Base-by-base conservation (phyloP, 2,329 filamentous ascomycete genomes). In the Pyrenophora graminea region DNA sequence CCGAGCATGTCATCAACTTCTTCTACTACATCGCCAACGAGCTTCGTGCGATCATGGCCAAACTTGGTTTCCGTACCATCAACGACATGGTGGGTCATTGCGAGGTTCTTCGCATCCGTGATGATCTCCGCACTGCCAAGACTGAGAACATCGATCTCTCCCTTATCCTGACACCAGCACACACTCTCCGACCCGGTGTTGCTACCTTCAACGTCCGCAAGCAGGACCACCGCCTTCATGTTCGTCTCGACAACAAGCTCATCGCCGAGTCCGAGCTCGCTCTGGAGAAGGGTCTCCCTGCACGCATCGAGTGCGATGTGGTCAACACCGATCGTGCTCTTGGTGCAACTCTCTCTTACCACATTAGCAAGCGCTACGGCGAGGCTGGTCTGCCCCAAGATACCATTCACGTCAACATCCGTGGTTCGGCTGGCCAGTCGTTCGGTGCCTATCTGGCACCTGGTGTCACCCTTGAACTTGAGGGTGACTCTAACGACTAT, bases 21-120 rank as follows among this genome's bases (percentile, higher is more conserved):
- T 96, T 96, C 79, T 97, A 97, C 79, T 97, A 97, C 69, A 83
- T 97, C 45, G 89, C 93, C 63, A 97, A 97, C 70, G 93, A 97
- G 79, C 85, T 97, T 51, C 88, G 93, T 70, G 91, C 92, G 31
- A 96, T 97, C 76, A 97, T 97, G 93, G 92, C 93, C 43, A 91
- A 89, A 77, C 85, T 97, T 66, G 93, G 93, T 62, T 91, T 96
- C 84, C 87, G 93, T 60, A 96, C 90, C 54, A 88, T 97, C 72
- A 97, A 97, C 71, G 93, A 97, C 75, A 97, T 97, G 93, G 90
- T 97, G 67, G 93, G 93, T 17, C 91, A 88, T 61, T 93, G 90
- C 19, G 93, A 97, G 74, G 83, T 88, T 33, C 81, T 97, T 43
- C 89, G 85, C 76, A 88, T 96, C 62, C 86, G 91, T 30, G 92